Evolutionary conservation across 1,284 basidiomycete species (phyloP), one percentile per base, ranked within the genome.

Genomic region (Anthracocystis panici-leucophaei): DNA sequence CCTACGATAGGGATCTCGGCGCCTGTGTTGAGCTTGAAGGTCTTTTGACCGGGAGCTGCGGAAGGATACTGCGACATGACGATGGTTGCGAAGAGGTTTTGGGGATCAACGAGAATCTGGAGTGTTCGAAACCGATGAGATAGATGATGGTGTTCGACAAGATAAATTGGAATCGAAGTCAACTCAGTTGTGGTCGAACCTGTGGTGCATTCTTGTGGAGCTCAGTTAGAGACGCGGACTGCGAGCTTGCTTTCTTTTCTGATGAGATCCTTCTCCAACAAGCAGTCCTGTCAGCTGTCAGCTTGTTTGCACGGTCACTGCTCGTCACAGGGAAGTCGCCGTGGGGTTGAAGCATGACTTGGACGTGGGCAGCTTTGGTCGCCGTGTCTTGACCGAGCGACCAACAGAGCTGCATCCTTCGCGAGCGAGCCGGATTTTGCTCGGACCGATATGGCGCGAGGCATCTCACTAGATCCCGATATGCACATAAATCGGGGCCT

Each of bases 11-110:
- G 84, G 41, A 86, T 80, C n/a, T 74, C 57, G 23, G 70, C 77
- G 18, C 84, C 84, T 16, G 81, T 84, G 78, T 85, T 85, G 59
- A 86, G 82, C 64, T 82, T 84, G 62, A 83, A 65, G 48, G 74
- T 73, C 61, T 65, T 67, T 20, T 76, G 76, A 49, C 77, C 77
- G 7, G 77, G 69, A 20, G 68, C 57, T 25, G 66, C 63, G 8
- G 77, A 74, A 5, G 77, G 73, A 31, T 77, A 78, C 29, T 67
- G 65, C 41, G 71, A 58, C 71, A 74, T 74, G 54, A 23, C 53
- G 51, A 7, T 4, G 8, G 14, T 18, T 50, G 33, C 10, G 46
- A 23, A 21, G n/a, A 2, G 23, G 31, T 20, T 5, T 12, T 27
- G 10, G 20, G 25, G 11, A 40, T 27, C 35, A 16, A 18, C 18